Base-by-base conservation (phyloP, 202 grass and related monocot species). In the Schoenoplectus triqueter region DNA sequence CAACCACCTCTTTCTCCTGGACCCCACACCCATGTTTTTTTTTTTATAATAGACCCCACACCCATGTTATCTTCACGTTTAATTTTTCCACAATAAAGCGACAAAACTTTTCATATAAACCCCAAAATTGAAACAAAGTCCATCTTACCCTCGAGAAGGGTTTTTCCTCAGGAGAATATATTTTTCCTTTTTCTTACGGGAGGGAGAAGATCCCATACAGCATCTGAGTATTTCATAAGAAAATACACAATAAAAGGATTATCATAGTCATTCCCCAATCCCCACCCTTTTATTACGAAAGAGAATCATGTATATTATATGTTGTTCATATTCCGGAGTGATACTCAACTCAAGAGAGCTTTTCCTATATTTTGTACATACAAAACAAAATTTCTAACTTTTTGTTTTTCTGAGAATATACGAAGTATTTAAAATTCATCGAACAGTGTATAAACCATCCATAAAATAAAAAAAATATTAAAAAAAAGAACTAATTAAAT, bases 51-150 rank as follows among this genome's bases (percentile, higher is more conserved):
- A 31, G 81, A 14, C 0, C 81, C 81, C 61, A 66, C 66, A 68
- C 21, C 57, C 64, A 68, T 67, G 18, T 83, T 83, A 70, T 83
- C 81, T 69, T 49, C 81, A 70, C 66, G 40, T 68, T 83, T 83
- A 70, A 11, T 55, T 73, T 78, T 55, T 70, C 65, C 42, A 83
- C 65, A 69, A 69, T 41, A 59, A 69, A 57, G 64, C 6, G 19
- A 83, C 64, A 67, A n/a, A 10, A 17, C 8, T 69, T 57, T 83
- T 42, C 46, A 39, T 55, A 57, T 40, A 41, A 7, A 3, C 17
- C 61, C 80, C 5, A 69, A 69, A 46, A 42, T 66, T 49, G 13
- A 15, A n/a, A 56, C 6, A 82, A 56, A 31, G 31, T 31, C 31
- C 31, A 31, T 31, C 31, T 31, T 31, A 31, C 31, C 31, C 31